A percentile compares a stretch with the other conserved stretches of the same genome.
These are phyloP conservation scores for Aspergillus carlsbadensis DNA, from an alignment of 495 filamentous ascomycete genomes.

Conservation along the genomic window DNA sequence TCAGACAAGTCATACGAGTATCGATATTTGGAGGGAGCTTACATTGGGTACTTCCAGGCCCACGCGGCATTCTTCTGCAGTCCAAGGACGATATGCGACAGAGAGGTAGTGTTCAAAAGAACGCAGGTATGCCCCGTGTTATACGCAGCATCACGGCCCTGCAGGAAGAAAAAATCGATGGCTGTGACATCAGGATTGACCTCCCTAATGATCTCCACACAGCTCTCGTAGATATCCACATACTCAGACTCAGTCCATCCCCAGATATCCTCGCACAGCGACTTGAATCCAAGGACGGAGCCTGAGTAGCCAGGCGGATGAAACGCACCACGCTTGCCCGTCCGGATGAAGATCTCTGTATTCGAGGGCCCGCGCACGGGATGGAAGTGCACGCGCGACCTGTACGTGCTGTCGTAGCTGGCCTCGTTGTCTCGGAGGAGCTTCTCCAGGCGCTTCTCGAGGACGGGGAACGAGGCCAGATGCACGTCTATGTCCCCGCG, in stretches of 20 bases:
- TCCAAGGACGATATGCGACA: constrained; percentile 40
- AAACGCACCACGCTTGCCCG: constrained; percentile 28
- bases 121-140: constrained; percentile 25
- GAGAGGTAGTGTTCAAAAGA: constrained; percentile 36
- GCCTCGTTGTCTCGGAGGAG: constrained; percentile 29
- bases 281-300: constrained; percentile 35
- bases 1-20: not conserved
- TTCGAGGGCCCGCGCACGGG: constrained; percentile 40
- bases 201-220: constrained; percentile 40
- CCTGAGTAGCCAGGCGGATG: constrained; percentile 40
- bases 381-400: constrained; percentile 38
- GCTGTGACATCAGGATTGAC: constrained; percentile 44
- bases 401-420: constrained; percentile 22
- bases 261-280: constrained; percentile 33
- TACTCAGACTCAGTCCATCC: constrained; percentile 51
- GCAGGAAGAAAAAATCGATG: constrained; percentile 50
- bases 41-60: constrained; percentile 49
- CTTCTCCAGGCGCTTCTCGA: constrained; percentile 29
- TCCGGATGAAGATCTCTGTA: constrained; percentile 43
- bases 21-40: constrained; percentile 9
- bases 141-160: constrained; percentile 49
- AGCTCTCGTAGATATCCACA: constrained; percentile 43
- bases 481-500: constrained; percentile 47
- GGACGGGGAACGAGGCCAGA: constrained; percentile 49
- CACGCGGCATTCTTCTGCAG: constrained; percentile 33